Percentiles rank a stretch among this genome's conserved stretches.
Conservation (phyloP, 2,329 filamentous ascomycete species). For the Aspergillus pseudotamarii region DNA sequence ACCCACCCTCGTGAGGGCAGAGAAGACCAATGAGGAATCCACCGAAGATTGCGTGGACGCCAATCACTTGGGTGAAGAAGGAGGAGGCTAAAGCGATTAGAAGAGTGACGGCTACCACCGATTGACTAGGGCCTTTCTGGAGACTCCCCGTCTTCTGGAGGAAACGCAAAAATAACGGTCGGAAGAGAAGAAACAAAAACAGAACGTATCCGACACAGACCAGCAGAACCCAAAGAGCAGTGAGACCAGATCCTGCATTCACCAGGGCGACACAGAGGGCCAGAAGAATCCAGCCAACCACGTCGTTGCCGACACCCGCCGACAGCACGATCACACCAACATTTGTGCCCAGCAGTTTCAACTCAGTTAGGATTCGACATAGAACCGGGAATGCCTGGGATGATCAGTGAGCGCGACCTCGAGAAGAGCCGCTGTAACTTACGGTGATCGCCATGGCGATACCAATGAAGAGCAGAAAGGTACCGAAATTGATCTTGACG, state of each 20-base stretch:
- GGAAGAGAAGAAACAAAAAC: constrained; percentile 72
- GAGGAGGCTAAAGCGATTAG: constrained; percentile 76
- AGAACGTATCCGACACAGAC: constrained; percentile 74
- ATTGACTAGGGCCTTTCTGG: constrained; percentile 84
- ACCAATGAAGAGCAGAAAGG: constrained; percentile 79
- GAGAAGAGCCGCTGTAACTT: constrained; percentile 1
- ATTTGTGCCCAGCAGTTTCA: constrained; percentile 79
- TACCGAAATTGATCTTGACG: constrained; percentile 62
- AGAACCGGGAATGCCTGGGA: constrained; percentile 76
- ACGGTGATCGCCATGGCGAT: constrained; percentile 92
- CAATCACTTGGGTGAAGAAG: constrained; percentile 89
- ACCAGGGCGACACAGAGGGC: constrained; percentile 92
- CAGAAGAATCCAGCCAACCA: constrained; percentile 86
- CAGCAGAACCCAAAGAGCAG: constrained; percentile 82
- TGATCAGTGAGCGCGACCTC: background rate
- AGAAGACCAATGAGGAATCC: constrained; percentile 88
- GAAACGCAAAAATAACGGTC: constrained; percentile 74
- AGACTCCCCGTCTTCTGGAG: constrained; percentile 74
- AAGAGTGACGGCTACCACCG: constrained; percentile 79
- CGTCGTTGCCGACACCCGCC: constrained; percentile 90
- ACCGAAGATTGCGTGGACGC: constrained; percentile 92
- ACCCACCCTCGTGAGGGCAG: constrained; percentile 85
- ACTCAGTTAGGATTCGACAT: constrained; percentile 87
- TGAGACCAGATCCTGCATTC: constrained; percentile 80
- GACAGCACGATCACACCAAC: constrained; percentile 88